phyloP scores from a whole-genome alignment of 345 rosid genomes.

The Brassica juncea region DNA sequence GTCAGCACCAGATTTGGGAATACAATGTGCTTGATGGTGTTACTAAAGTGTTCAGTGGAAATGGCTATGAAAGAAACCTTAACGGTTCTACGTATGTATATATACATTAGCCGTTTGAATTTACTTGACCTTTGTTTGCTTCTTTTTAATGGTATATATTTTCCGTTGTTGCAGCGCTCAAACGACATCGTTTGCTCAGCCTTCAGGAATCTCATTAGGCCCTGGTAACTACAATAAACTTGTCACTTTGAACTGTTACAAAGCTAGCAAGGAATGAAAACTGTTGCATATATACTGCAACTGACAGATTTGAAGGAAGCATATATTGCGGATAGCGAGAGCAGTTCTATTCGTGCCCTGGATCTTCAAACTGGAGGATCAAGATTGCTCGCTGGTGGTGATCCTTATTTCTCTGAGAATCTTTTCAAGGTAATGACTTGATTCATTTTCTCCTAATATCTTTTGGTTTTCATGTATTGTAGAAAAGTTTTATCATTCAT shows the following conservation, averaged over 20 bases:
- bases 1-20: conserved; percentile 97
- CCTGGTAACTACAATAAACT: conserved; percentile 48
- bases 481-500: not conserved
- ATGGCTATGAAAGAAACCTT: conserved; percentile 89
- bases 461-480: not conserved
- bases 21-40: conserved; percentile 63
- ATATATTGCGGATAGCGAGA: conserved; percentile 92
- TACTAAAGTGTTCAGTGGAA: conserved; percentile 82
- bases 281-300: not conserved
- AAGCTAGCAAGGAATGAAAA: not conserved
- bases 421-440: conserved; percentile 66
- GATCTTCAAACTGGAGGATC: conserved; percentile 87
- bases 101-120: conserved; percentile 3
- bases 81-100: conserved; percentile 73
- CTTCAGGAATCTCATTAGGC: conserved; percentile 82
- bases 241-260: not conserved
- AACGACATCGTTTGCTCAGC: conserved; percentile 87
- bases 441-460: not conserved
- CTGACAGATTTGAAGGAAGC: conserved; percentile 60
- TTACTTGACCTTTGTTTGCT: not conserved
- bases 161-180: conserved; percentile 55
- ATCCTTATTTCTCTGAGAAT: conserved; percentile 76
- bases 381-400: conserved; percentile 85
- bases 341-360: conserved; percentile 89
- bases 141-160: not conserved